Evolutionary conservation across 2,329 filamentous ascomycete species (phyloP).

Genomic region (Sporothrix globosa): DNA sequence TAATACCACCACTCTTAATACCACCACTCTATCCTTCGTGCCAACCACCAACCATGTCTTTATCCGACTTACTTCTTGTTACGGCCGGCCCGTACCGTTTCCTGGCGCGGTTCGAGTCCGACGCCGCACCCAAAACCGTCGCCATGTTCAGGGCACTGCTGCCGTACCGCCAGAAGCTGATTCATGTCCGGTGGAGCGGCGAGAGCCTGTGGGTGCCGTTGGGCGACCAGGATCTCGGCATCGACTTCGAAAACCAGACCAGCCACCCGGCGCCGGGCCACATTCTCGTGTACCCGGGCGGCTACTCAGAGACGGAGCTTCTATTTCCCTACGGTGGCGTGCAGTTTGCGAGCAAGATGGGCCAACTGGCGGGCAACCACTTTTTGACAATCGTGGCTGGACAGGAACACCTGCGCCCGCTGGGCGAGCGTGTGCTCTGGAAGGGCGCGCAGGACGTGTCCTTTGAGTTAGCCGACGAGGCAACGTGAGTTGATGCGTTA

Average conservation of each 20-base stretch:
- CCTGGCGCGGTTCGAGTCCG: not conserved
- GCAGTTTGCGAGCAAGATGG: conserved; percentile 13
- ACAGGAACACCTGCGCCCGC: not conserved
- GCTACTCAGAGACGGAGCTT: not conserved
- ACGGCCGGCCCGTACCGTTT: conserved; percentile 17
- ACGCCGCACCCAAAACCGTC: not conserved
- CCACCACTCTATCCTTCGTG: no score
- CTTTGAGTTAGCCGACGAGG: not conserved
- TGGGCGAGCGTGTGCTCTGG: conserved; percentile 5
- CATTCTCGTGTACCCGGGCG: not conserved
- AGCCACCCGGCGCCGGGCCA: conserved; percentile 6
- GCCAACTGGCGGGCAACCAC: not conserved
- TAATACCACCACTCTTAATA: no score
- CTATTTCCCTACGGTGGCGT: not conserved
- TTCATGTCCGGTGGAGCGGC: conserved; percentile 15
- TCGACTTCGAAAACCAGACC: not conserved
- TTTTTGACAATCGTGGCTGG: not conserved
- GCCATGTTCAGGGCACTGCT: not conserved
- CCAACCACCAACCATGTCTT: not conserved
- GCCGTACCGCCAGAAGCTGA: conserved; percentile 10
- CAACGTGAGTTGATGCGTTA: not conserved
- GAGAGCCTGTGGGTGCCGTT: not conserved
- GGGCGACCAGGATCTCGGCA: conserved; percentile 3
- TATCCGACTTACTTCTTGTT: not conserved
- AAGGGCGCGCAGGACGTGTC: conserved; percentile 2